Conservation (phyloP, 495 filamentous ascomycete genomes). For the Neurospora sp. region DNA sequence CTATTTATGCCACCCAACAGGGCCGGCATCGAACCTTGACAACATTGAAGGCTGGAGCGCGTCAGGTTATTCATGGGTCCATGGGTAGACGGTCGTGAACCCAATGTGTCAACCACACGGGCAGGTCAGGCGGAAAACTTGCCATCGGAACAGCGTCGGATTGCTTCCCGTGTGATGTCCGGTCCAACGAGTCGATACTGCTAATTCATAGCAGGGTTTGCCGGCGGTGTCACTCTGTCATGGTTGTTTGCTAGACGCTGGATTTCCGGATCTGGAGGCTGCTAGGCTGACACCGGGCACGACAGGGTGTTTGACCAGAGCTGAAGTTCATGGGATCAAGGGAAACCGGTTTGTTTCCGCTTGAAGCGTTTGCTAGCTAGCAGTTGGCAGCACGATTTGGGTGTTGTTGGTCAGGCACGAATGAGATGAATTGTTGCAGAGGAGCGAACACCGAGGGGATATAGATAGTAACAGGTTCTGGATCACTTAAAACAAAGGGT, state of each 20-base stretch:
- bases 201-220: not conserved
- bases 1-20: not conserved
- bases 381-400: not conserved
- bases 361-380: not conserved
- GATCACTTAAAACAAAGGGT: rapidly evolving
- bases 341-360: not conserved
- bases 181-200: not conserved
- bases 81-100: not conserved
- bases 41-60: not conserved
- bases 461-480: not conserved
- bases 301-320: not conserved
- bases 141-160: not conserved
- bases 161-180: not conserved
- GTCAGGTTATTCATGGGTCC: not conserved
- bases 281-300: not conserved
- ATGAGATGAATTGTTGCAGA: not conserved
- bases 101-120: not conserved
- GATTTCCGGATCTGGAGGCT: not conserved
- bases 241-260: not conserved
- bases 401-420: not conserved
- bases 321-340: not conserved
- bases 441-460: not conserved
- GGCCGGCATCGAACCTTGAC: not conserved
- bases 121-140: not conserved
- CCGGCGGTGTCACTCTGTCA: not conserved